Evolutionary conservation across 495 filamentous ascomycete genomes (phyloP), one percentile per base, ranked within the genome.

Genomic region (Schizothecium vesticola): DNA sequence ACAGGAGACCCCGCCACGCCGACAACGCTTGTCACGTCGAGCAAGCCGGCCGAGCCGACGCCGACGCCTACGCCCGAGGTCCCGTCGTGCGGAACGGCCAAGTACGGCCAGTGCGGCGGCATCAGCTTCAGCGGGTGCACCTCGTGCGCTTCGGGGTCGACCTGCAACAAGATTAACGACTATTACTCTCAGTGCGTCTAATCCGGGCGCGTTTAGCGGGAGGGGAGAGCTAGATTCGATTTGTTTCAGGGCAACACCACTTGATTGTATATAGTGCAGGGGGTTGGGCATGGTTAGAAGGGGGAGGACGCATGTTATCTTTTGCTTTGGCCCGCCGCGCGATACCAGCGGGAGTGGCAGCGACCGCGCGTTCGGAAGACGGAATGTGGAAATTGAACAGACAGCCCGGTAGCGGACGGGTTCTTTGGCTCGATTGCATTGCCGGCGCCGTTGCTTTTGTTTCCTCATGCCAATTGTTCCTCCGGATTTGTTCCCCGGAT

Each of bases 51-150:
- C 10, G 21, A 13, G 7, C 24, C 51, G 13, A 65, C 63, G 12
- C 51, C 63, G 1, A 55, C 36, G 22, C 36, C 43, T 11, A 33
- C 29, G 22, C 29, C 61, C 31, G 28, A 23, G 24, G 23, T 28
- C 9, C 59, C 59, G 24, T 25, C 61, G 12, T 78, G 78, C 51
- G 61, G 67, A 1, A 71, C 76, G 26, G 65, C 75, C 23, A 75
- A 77, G 68, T 82, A 72, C 36, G 71, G 70, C 29, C 80, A 81
- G 71, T 82, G 80, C 70, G 80, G 80, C 26, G 80, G 80, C 7
- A 67, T 21, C 29, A 74, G 75, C 13, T 79, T 43, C 33, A 71
- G 28, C 1, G 77, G 77, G 9, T 78, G 75, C 74, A 74, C 72
- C 11, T 59, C 56, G 7, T 79, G 77, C 69, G 72, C 69, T 22